Evolutionary conservation across 768 basidiomycete species (phyloP), one percentile per base, ranked within the genome.

Genomic region (Hortiboletus flavorubellus): DNA sequence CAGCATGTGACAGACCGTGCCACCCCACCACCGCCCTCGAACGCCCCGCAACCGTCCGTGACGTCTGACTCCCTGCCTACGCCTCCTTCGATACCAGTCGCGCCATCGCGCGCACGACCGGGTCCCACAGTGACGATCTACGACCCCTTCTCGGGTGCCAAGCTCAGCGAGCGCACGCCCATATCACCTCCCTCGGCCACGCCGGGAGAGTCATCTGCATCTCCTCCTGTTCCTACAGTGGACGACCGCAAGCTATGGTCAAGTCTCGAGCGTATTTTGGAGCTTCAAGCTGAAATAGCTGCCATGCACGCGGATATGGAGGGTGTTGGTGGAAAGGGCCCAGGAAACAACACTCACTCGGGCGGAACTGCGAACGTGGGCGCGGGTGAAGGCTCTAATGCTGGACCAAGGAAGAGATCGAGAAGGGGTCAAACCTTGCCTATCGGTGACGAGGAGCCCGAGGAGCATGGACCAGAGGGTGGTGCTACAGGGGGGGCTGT

Each of bases 221-320:
- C 52, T 15, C 26, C 46, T 4, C 49, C 55, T 37, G 49, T 64
- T 46, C 58, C 50, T 51, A 46, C 48, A 0, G 49, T 48, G 16
- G 72, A 71, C 45, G 78, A 78, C 58, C 80, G 80, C 48, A 81
- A 79, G 50, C 67, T 87, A 46, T 91, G 89, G 89, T 64, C 78
- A 0, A 83, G 86, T 57, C 78, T 91, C 15, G 81, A 82, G 18
- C 78, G 77, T 42, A 85, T 91, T n/a, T 68, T 89, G 58, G 84
- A 85, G 37, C 69, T 91, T 31, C 88, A 91, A 67, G 82, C 79
- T 51, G 82, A 88, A 59, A 82, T 91, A 34, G 84, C 89, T 6
- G 75, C 73, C 59, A 82, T 88, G 80, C 89, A 91, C 64, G 70
- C 84, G 10, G 82, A 85, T 26, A 87, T 91, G 86, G 89, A 91